phyloP scores from a whole-genome alignment of 2,329 filamentous ascomycete species.

The Aureobasidium sp. region DNA sequence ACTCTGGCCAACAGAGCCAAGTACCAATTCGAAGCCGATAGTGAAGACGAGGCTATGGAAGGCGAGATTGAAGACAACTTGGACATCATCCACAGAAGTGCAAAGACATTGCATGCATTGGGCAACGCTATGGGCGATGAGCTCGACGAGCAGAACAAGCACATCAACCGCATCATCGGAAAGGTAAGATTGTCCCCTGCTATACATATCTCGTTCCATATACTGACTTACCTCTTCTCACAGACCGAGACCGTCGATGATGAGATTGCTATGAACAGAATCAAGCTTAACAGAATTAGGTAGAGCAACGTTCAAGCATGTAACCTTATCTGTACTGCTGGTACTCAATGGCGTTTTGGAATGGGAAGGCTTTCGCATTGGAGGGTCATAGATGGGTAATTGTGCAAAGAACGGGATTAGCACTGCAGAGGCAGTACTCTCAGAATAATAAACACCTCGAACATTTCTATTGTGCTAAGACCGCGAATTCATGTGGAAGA shows the following conservation, averaged over 20 bases:
- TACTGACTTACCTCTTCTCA: slow-evolving; percentile 18
- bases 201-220: not conserved
- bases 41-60: slow-evolving; percentile 56
- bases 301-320: slow-evolving; percentile 19
- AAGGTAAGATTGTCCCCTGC: slow-evolving; percentile 49
- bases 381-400: not conserved
- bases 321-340: not conserved
- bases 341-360: not conserved
- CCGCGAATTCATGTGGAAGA: not conserved
- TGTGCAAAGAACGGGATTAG: not conserved
- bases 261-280: slow-evolving; percentile 69
- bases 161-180: slow-evolving; percentile 65
- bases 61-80: slow-evolving; percentile 45
- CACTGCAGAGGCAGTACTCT: not conserved
- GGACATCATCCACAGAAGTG: slow-evolving; percentile 51
- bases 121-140: slow-evolving; percentile 67
- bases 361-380: not conserved
- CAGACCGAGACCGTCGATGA: slow-evolving; percentile 75
- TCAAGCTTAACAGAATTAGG: slow-evolving; percentile 57
- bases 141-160: slow-evolving; percentile 67
- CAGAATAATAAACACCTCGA: not conserved
- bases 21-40: slow-evolving; percentile 72
- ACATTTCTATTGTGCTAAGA: too few relatives aligned
- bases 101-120: slow-evolving; percentile 62
- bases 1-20: slow-evolving; percentile 57